These are phyloP conservation scores for Aspergillus tubingensis DNA, from an alignment of 2,329 filamentous ascomycete genomes.

Conservation along the genomic window DNA sequence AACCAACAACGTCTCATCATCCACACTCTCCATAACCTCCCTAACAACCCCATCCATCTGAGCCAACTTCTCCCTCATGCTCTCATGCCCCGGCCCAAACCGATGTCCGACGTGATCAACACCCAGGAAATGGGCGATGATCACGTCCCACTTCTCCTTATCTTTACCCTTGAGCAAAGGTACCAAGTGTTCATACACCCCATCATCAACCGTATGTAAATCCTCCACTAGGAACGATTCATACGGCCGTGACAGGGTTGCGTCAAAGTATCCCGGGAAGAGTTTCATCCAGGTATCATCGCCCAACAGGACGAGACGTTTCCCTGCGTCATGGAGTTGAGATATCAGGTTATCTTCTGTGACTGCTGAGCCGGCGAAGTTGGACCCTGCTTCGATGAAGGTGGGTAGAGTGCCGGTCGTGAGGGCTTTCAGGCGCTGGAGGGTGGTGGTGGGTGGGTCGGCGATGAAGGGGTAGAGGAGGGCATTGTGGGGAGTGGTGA, in stretches of 20 bases:
- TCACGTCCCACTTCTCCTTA: slow-evolving; percentile 71
- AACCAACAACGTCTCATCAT: slow-evolving; percentile 81
- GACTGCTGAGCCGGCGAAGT: slow-evolving; percentile 90
- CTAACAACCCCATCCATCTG: slow-evolving; percentile 85
- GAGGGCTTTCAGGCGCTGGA: slow-evolving; percentile 87
- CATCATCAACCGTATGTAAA: slow-evolving; percentile 91
- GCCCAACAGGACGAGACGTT: slow-evolving; percentile 83
- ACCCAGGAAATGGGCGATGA: slow-evolving; percentile 87
- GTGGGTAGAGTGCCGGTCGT: slow-evolving; percentile 95
- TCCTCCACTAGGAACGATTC: slow-evolving; percentile 99
- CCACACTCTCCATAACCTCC: slow-evolving; percentile 69
- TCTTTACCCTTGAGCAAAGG: slow-evolving; percentile 69
- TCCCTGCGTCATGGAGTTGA: slow-evolving; percentile 63
- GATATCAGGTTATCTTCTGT: slow-evolving; percentile 81
- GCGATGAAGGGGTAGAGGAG: slow-evolving; percentile 93
- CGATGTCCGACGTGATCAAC: slow-evolving; percentile 96
- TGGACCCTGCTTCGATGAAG: slow-evolving; percentile 88
- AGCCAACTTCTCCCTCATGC: slow-evolving; percentile 83
- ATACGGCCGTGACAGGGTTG: slow-evolving; percentile 80
- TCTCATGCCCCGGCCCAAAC: slow-evolving; percentile 86
- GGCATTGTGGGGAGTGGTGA: slow-evolving; percentile 72
- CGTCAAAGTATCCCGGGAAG: slow-evolving; percentile 86
- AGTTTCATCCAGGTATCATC: slow-evolving; percentile 95
- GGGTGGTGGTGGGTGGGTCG: slow-evolving; percentile 88
- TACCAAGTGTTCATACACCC: slow-evolving; percentile 79